Conservation (phyloP, 2,329 filamentous ascomycete species). For the Botrytis cinerea region DNA sequence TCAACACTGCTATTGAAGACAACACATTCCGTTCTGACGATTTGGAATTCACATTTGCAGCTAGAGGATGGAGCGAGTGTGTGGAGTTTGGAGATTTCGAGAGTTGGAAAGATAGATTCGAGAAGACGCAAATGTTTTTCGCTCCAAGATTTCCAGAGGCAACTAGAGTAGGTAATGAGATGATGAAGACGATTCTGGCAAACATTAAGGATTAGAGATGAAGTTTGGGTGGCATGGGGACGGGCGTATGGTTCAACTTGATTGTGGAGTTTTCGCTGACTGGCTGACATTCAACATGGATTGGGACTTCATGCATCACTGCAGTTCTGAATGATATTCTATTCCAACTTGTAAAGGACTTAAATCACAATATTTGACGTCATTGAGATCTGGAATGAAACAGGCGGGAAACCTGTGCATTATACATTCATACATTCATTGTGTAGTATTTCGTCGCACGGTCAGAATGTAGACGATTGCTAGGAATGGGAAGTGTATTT, state of each 20-base stretch:
- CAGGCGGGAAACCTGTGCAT: background rate
- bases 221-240: background rate
- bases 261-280: conserved; percentile 10
- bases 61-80: conserved; percentile 91
- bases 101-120: conserved; percentile 87
- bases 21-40: conserved; percentile 93
- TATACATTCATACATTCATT: background rate
- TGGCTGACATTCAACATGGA: background rate
- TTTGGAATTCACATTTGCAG: conserved; percentile 96
- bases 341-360: background rate
- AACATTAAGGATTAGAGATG: conserved; percentile 56
- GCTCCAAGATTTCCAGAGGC: conserved; percentile 87
- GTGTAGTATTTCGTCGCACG: background rate
- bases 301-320: background rate
- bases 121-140: conserved; percentile 89
- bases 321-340: background rate
- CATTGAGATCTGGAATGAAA: background rate
- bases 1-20: conserved; percentile 85
- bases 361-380: background rate
- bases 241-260: background rate
- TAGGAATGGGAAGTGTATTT: conserved; percentile 14
- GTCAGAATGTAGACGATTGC: background rate
- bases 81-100: conserved; percentile 91
- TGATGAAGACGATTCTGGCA: conserved; percentile 94
- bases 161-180: conserved; percentile 85